Conservation (phyloP, 768 basidiomycete species). For the Leucocoprinus birnbaumii region DNA sequence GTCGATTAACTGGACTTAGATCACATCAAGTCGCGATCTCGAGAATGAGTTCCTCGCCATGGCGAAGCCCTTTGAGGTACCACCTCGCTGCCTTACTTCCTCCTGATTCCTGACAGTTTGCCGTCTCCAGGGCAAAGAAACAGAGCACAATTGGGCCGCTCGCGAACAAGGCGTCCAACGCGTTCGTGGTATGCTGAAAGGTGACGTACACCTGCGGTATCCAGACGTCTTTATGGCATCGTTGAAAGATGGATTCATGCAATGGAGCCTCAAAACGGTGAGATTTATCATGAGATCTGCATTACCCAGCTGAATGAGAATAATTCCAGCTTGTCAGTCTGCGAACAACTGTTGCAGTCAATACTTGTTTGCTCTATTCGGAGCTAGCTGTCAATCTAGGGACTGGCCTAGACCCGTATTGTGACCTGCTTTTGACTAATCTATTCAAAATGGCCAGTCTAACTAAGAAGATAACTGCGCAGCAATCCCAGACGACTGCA, state of each 20-base stretch:
- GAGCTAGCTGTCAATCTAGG: slow-evolving; percentile 73
- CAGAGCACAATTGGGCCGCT: slow-evolving; percentile 91
- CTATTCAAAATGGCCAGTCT: slow-evolving; percentile 84
- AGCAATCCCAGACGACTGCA: slow-evolving; percentile 77
- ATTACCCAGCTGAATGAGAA: slow-evolving; percentile 3
- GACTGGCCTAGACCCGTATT: slow-evolving; percentile 70
- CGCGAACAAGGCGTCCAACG: slow-evolving; percentile 76
- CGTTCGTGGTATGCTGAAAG: slow-evolving; percentile 88
- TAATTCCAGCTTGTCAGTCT: slow-evolving; percentile 71
- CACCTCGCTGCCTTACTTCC: slow-evolving; percentile 11
- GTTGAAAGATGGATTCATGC: slow-evolving; percentile 76
- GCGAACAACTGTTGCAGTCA: slow-evolving; percentile 84
- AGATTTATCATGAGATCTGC: slow-evolving; percentile 22
- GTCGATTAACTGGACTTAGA: slow-evolving; percentile 34
- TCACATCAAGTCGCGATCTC: slow-evolving; percentile 83
- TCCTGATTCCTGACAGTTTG: neutral
- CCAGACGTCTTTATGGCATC: slow-evolving; percentile 70
- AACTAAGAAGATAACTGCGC: slow-evolving; percentile 90
- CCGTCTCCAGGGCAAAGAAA: slow-evolving; percentile 79
- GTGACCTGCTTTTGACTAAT: slow-evolving; percentile 72
- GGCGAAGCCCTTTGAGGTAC: slow-evolving; percentile 77
- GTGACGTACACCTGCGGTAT: slow-evolving; percentile 75
- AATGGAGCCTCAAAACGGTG: slow-evolving; percentile 83
- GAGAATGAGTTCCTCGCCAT: slow-evolving; percentile 83
- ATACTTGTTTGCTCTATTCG: slow-evolving; percentile 72